These are phyloP conservation scores for Penicillium sp. DNA, from an alignment of 2,329 filamentous ascomycete genomes.

Conservation along the genomic window DNA sequence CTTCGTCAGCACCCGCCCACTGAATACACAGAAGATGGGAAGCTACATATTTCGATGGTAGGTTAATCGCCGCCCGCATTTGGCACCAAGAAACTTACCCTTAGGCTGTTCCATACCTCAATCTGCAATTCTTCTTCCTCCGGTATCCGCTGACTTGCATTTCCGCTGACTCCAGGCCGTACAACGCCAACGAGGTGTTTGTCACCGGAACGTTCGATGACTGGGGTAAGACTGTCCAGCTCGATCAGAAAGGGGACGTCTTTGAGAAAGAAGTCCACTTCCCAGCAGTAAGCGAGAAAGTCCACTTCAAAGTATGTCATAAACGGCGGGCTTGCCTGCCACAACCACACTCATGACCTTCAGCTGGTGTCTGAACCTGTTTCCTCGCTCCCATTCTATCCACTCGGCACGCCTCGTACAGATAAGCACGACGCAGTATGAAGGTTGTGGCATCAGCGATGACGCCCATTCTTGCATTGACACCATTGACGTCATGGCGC, in stretches of 20 bases:
- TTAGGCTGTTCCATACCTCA: conserved; percentile 3
- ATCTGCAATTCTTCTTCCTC: background rate
- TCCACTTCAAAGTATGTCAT: conserved; percentile 86
- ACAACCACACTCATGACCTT: conserved; percentile 20
- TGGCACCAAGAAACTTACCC: background rate
- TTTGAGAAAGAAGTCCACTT: conserved; percentile 85
- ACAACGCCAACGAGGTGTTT: conserved; percentile 83
- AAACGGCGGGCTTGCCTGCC: background rate
- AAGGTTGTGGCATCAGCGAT: conserved; percentile 27
- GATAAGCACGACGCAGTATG: conserved; percentile 11
- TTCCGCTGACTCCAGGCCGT: conserved; percentile 65
- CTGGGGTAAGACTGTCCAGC: conserved; percentile 85
- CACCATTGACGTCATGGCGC: conserved; percentile 30
- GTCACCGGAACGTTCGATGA: conserved; percentile 96
- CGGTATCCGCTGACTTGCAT: conserved; percentile 28
- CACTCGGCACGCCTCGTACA: background rate
- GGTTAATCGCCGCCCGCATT: conserved; percentile 25
- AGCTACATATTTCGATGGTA: conserved; percentile 46
- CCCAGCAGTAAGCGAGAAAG: conserved; percentile 69
- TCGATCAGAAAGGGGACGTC: conserved; percentile 72
- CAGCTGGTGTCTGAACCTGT: conserved; percentile 7
- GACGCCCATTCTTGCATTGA: conserved; percentile 31
- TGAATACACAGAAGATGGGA: conserved; percentile 32
- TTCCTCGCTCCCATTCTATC: background rate
- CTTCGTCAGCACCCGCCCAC: conserved; percentile 8